phyloP scores from a whole-genome alignment of 2,329 filamentous ascomycete genomes.

The Fusarium avenaceum region DNA sequence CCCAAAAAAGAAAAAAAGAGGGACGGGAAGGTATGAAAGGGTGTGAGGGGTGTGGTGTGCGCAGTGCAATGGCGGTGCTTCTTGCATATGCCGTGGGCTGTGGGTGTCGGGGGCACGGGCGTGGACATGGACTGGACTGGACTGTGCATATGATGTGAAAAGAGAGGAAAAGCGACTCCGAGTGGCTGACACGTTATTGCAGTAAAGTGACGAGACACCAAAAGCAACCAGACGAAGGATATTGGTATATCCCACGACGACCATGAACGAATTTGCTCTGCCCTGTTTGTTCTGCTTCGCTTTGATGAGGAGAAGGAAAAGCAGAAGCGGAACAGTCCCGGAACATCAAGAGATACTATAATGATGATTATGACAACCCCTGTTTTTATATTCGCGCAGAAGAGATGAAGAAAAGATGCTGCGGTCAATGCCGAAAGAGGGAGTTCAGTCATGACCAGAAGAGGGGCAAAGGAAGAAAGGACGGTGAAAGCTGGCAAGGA shows the following conservation, averaged over 20 bases:
- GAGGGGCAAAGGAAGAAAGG: constrained; percentile 28
- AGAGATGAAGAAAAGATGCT: constrained; percentile 20
- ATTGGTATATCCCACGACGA: constrained; percentile 22
- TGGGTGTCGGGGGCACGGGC: constrained; percentile 24
- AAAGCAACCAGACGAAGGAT: constrained; percentile 19
- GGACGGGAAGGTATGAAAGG: constrained; percentile 35
- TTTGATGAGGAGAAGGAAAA: constrained; percentile 29
- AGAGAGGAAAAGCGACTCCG: constrained; percentile 21
- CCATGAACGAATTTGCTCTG: constrained; percentile 30
- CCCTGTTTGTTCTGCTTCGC: not conserved
- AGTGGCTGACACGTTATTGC: constrained; percentile 32
- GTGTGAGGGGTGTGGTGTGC: constrained; percentile 39
- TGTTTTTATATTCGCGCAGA: constrained; percentile 25
- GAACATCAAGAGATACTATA: constrained; percentile 24
- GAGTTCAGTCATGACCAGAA: constrained; percentile 21
- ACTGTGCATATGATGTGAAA: not conserved
- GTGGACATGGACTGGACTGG: not conserved
- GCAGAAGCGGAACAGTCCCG: constrained; percentile 19
- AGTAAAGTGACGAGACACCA: constrained; percentile 35
- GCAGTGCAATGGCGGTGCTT: constrained; percentile 38
- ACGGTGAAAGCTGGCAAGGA: constrained; percentile 3
- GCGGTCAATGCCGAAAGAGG: constrained; percentile 24
- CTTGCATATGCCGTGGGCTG: constrained; percentile 42
- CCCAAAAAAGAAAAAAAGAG: constrained; percentile 30
- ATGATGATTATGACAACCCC: constrained; percentile 35